These are phyloP conservation scores for Nitzschia inconspicua DNA, from an alignment of 108 stramenopile genomes.

Conservation along the genomic window DNA sequence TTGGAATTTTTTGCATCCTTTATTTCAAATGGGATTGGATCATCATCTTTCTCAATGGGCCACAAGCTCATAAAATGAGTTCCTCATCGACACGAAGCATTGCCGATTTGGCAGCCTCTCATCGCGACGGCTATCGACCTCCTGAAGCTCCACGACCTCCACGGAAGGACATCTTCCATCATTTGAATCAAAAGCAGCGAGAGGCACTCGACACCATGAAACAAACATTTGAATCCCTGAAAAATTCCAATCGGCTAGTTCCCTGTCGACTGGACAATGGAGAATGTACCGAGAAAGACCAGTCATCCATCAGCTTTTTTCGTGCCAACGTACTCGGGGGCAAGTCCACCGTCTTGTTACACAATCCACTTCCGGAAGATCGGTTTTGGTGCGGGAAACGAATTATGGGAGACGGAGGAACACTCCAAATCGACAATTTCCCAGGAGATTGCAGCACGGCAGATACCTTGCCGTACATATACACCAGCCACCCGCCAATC, in stretches of 20 bases:
- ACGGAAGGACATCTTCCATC: neutral
- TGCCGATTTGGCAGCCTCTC: neutral
- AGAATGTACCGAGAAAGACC: neutral
- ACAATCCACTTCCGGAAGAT: slow-evolving; percentile 20
- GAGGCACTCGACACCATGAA: neutral
- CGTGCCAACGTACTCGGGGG: neutral
- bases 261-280: slow-evolving; percentile 1
- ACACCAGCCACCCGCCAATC: slow-evolving; percentile 2
- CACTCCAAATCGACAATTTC: neutral
- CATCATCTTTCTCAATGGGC: slow-evolving; percentile 1
- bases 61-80: neutral
- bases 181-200: neutral
- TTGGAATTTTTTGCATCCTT: neutral
- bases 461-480: slow-evolving; percentile 6
- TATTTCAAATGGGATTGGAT: neutral
- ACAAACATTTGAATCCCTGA: neutral
- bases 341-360: neutral
- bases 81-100: neutral
- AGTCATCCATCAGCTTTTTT: neutral
- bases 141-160: neutral
- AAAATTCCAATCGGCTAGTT: neutral
- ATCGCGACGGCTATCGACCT: neutral
- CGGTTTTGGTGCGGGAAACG: slow-evolving; percentile 27
- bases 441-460: neutral
- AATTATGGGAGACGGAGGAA: slow-evolving; percentile 15